phyloP scores from a whole-genome alignment of 192 early-diverging fungal genomes.

The Cetraspora pellucida region DNA sequence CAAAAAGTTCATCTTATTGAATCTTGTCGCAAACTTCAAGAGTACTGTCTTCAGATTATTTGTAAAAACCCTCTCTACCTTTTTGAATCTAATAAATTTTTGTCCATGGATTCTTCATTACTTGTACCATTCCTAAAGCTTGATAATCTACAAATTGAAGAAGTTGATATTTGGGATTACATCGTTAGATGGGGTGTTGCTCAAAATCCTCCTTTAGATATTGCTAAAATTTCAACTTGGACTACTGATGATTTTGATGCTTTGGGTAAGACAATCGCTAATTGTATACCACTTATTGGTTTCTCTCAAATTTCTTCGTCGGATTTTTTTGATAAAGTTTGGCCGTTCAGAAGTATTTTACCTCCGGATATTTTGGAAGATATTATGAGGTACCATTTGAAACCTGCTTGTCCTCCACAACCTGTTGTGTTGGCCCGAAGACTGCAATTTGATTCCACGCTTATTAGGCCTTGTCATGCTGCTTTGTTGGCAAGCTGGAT shows the following conservation, averaged over 20 bases:
- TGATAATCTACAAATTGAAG: slow-evolving; percentile 24
- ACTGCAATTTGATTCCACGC: slow-evolving; percentile 22
- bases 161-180: slow-evolving; percentile 26
- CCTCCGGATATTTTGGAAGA: slow-evolving; percentile 7
- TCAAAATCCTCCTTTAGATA: not conserved
- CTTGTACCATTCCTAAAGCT: slow-evolving; percentile 17
- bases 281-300: slow-evolving; percentile 23
- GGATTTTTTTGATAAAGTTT: slow-evolving; percentile 32
- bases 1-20: slow-evolving; percentile 20
- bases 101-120: slow-evolving; percentile 14
- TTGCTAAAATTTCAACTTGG: not conserved
- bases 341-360: slow-evolving; percentile 9
- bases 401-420: not conserved
- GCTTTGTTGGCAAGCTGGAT: slow-evolving; percentile 27
- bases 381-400: slow-evolving; percentile 23
- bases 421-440: slow-evolving; percentile 8
- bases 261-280: not conserved
- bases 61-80: slow-evolving; percentile 5
- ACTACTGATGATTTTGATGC: slow-evolving; percentile 9
- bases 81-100: slow-evolving; percentile 18
- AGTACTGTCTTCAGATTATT: slow-evolving; percentile 23
- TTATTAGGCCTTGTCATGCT: slow-evolving; percentile 11
- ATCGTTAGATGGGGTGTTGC: slow-evolving; percentile 1
- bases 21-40: slow-evolving; percentile 24
- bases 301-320: slow-evolving; percentile 18